Evolutionary conservation across 106 monocot genomes (phyloP), one percentile per base, ranked within the genome.

Genomic region (Hemerocallis citrina): DNA sequence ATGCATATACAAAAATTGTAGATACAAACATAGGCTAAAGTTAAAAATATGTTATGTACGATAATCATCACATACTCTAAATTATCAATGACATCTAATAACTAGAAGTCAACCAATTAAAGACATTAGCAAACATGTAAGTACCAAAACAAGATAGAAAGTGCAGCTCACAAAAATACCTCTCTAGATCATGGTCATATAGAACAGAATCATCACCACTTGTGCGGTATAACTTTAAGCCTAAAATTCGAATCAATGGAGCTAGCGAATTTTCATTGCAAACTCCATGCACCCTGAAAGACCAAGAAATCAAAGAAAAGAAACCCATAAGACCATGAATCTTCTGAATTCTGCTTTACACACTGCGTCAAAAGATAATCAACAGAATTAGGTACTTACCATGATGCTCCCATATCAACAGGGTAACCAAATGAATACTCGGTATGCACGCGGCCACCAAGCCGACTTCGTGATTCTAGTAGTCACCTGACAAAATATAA

Each of bases 381-480:
- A 65, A 23, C 5, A 50, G 34, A 57, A 29, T 63, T 17, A 69
- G n/a, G 20, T 66, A 72, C 71, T 65, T 61, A 73, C 93, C 95
- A 96, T 67, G 90, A 90, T 52, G 95, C 95, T 64, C 95, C 95
- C 86, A 96, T 83, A 57, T 96, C 95, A 76, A 96, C 76, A 22
- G 95, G 95, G 55, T 86, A 96, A n/a, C 86, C 86, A 73, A 96
- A 96, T 38, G 86, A 79, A 72, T 90, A 96, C 31, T 96, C 90
- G 35, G 95, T 96, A 58, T 96, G 74, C 40, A 90, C 81, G 9
- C 95, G 84, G 11, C 95, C 95, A 64, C 95, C 95, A 66, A 96
- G 69, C 13, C 95, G 83, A 64, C 76, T 65, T 15, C 84, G 83
- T 66, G 95, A 96, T 72, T 96, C 95, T 61, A 96, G 70, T 44